Evolutionary conservation across 345 rosid species (phyloP), one percentile per base, ranked within the genome.

Genomic region (Bruguiera gymnorhiza): DNA sequence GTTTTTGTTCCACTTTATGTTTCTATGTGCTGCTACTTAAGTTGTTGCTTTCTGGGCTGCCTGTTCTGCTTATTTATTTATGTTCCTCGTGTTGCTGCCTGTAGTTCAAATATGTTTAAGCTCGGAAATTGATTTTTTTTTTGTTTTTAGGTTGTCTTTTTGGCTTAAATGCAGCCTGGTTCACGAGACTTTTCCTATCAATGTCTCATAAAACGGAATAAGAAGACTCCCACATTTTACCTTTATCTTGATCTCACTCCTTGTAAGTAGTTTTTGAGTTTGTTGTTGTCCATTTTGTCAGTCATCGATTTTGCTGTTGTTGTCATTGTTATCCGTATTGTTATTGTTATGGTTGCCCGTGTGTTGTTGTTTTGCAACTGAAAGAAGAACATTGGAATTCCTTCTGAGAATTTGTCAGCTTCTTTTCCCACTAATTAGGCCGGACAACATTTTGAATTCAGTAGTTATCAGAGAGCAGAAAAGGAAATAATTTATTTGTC

Each of bases 131-230:
- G 60, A 61, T 70, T 56, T 46, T 52, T 52, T 16, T 27, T 27
- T 69, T 26, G 10, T 54, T 24, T 57, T 29, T 69, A 27, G 29
- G 1, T 27, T 51, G 32, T 6, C 37, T 8, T 34, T 34, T 34
- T 34, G 24, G 68, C 66, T 66, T 64, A 62, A 77, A 62, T 85
- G 87, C 88, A 92, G 96, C 83, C 93, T 34, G 97, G 97, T 69
- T 97, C 98, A 0, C 73, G 79, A 6, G 91, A 86, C 15, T 65
- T 70, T 37, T 84, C 91, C 1, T 87, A 91, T 72, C 94, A 86
- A 60, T 93, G 97, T 76, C 79, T 93, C 62, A 88, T 91, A 66
- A 89, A 70, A 80, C 82, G 96, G 80, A 84, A 81, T 76, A 86
- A 85, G 86, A 88, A 82, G 84, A 88, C 81, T 23, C 86, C 92